Base-by-base conservation (phyloP, 768 basidiomycete species). In the Amanita jacksonii region DNA sequence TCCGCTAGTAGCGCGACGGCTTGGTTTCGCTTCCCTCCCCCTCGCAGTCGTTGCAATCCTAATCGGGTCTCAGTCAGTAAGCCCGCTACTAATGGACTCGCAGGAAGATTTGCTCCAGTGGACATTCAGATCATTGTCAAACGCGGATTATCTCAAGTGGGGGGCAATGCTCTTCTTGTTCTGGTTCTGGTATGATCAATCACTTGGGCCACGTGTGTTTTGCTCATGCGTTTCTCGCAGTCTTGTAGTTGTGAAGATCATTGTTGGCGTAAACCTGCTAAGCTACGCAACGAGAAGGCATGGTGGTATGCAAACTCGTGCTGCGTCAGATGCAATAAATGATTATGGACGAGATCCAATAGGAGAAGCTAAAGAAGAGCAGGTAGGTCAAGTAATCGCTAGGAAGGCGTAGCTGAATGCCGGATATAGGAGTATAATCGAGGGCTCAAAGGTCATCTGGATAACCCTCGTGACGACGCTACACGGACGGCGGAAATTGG, bases 21-120 rank as follows among this genome's bases (percentile, higher is more conserved):
- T 99, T 7, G 96, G 96, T 12, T 96, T 98, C 59, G 85, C 96
- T 2, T 79, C 92, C 0, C 69, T 98, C 16, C 96, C 96, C 0
- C 72, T 98, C 2, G 90, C 91, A 0, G 88, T 88, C 18, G 70
- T 98, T 13, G 76, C 74, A 15, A 74, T 86, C 48, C 69, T 93
- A 44, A 76, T 90, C 32, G 81, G 83, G 16, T 73, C 79, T 1
- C 87, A 89, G 54, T 83, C 81, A 9, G 55, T 85, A 40, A 71
- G 61, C 40, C 63, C 86, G 4, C 63, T 86, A 45, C 72, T 85
- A 44, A 66, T 76, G 3, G 60, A 62, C n/a, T 66, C 36, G 28
- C 44, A 38, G 44, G 44, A 45, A 28, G 44, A 45, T 24, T 38
- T 27, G 22, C 37, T 36, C 19, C 18, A 35, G 10, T 74, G 79